Evolutionary conservation across 2,329 filamentous ascomycete genomes (phyloP).

Genomic region (Sporothrix pseudoabietina): DNA sequence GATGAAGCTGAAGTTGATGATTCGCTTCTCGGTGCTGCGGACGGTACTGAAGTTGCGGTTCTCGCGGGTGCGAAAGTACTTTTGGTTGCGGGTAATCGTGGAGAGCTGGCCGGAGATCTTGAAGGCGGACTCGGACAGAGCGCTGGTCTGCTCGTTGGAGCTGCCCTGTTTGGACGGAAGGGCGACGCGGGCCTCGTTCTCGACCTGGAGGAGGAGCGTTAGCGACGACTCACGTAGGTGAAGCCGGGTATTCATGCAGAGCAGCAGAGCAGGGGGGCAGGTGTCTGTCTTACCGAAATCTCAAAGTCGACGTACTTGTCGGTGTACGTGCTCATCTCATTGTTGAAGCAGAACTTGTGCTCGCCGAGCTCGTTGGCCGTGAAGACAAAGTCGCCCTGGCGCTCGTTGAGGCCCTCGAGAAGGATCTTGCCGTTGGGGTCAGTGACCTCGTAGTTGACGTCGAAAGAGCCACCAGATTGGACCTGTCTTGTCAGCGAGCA

Average conservation of each 20-base stretch:
- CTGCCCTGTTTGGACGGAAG: constrained; percentile 88
- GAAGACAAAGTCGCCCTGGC: constrained; percentile 97
- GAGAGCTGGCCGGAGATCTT: constrained; percentile 92
- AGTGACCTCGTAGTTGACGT: constrained; percentile 88
- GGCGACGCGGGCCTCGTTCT: constrained; percentile 81
- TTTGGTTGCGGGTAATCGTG: constrained; percentile 94
- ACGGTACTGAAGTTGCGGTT: constrained; percentile 99
- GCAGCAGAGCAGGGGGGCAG: not conserved
- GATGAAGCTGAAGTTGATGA: constrained; percentile 96
- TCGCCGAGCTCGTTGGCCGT: constrained; percentile 85
- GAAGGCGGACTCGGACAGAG: constrained; percentile 90
- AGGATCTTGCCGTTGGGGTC: constrained; percentile 81
- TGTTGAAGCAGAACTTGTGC: constrained; percentile 97
- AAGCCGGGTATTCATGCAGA: too few species aligned
- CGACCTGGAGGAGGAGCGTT: constrained; percentile 63
- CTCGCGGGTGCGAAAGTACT: constrained; percentile 98
- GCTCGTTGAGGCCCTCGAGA: constrained; percentile 83
- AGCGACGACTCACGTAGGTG: not conserved
- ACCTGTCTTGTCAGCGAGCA: constrained; percentile 58
- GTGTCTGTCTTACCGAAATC: constrained; percentile 69
- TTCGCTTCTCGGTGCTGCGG: constrained; percentile 89
- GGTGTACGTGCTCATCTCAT: constrained; percentile 95
- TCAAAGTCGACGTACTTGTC: constrained; percentile 99
- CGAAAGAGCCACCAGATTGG: constrained; percentile 97
- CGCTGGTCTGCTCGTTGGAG: constrained; percentile 82